Evolutionary conservation across 1,139 yeast species (phyloP).

Genomic region (Saccharomyces hybrid): DNA sequence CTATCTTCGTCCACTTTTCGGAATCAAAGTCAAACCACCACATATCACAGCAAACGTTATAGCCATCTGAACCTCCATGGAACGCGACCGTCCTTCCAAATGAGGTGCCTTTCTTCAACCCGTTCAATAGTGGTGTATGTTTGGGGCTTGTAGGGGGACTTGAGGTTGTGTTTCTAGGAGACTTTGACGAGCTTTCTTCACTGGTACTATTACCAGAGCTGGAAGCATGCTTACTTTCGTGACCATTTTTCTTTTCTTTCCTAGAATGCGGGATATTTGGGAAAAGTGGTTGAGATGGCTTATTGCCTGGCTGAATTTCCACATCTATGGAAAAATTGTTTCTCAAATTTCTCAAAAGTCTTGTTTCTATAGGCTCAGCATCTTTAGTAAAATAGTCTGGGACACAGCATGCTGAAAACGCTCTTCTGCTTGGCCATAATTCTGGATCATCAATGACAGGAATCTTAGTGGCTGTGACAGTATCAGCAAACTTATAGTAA

Average conservation of each 20-base stretch:
- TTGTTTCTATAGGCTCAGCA: conserved; percentile 9
- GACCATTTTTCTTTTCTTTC: conserved; percentile 5
- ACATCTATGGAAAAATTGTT: conserved; percentile 19
- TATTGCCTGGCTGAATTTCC: conserved; percentile 3
- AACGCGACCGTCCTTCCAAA: conserved; percentile 28
- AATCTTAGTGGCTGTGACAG: conserved; percentile 30
- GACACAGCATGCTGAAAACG: conserved; percentile 31
- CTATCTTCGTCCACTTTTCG: conserved; percentile 35
- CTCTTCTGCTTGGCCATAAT: conserved; percentile 32
- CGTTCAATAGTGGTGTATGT: neutral
- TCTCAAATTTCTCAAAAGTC: conserved; percentile 15
- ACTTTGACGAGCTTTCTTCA: conserved; percentile 1
- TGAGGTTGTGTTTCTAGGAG: neutral
- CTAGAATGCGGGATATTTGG: conserved; percentile 17
- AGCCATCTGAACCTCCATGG: conserved; percentile 42
- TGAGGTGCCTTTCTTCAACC: neutral
- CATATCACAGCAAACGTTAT: conserved; percentile 37
- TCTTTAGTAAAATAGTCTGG: conserved; percentile 15
- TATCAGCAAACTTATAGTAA: conserved; percentile 32
- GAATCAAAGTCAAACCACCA: conserved; percentile 42
- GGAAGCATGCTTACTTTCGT: conserved; percentile 2
- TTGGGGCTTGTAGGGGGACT: neutral
- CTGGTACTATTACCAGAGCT: conserved; percentile 2
- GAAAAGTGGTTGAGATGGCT: conserved; percentile 10
- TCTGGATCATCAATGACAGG: conserved; percentile 14